Percentiles rank a stretch among this genome's conserved stretches.
Conservation (phyloP, 495 filamentous ascomycete genomes). For the Hypoxylon lienhwacheense region DNA sequence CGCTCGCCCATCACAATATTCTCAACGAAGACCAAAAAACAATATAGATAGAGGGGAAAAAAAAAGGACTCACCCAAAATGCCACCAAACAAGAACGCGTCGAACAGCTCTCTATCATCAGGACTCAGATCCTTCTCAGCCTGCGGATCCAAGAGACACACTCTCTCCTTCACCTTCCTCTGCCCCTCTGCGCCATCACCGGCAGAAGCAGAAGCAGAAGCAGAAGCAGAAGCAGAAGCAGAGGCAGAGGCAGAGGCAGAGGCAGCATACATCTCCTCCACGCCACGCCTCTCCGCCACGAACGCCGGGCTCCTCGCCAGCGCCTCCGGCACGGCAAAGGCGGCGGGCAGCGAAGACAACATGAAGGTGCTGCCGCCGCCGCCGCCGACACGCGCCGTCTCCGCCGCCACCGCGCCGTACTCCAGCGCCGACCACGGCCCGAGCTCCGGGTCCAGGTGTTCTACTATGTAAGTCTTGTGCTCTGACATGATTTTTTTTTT, state of each 20-base stretch:
- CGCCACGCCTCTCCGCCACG: constrained; percentile 66
- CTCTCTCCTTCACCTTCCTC: constrained; percentile 57
- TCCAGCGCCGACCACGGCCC: constrained; percentile 93
- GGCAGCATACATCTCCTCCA: constrained; percentile 74
- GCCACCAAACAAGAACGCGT: constrained; percentile 92
- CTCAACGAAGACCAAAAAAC: background rate
- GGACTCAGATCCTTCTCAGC: constrained; percentile 79
- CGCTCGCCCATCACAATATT: background rate
- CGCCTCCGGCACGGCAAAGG: constrained; percentile 65
- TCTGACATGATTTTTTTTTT: constrained; percentile 24
- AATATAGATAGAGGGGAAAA: background rate
- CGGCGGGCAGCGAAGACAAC: constrained; percentile 76
- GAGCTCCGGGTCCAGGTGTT: constrained; percentile 90
- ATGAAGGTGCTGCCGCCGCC: constrained; percentile 68
- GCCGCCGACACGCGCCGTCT: constrained; percentile 68
- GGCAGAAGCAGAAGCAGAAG: too few species aligned
- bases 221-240: too few species aligned
- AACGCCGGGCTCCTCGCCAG: constrained; percentile 63
- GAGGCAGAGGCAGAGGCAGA: too few species aligned
- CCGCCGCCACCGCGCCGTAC: constrained; percentile 80
- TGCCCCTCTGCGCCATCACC: too few species aligned
- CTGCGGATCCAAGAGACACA: constrained; percentile 88
- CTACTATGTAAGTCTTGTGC: constrained; percentile 77
- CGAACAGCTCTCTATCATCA: constrained; percentile 78
- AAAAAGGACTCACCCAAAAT: constrained; percentile 72